These are phyloP conservation scores for Pleurotus giganteus DNA, from an alignment of 768 basidiomycete species.

Conservation along the genomic window DNA sequence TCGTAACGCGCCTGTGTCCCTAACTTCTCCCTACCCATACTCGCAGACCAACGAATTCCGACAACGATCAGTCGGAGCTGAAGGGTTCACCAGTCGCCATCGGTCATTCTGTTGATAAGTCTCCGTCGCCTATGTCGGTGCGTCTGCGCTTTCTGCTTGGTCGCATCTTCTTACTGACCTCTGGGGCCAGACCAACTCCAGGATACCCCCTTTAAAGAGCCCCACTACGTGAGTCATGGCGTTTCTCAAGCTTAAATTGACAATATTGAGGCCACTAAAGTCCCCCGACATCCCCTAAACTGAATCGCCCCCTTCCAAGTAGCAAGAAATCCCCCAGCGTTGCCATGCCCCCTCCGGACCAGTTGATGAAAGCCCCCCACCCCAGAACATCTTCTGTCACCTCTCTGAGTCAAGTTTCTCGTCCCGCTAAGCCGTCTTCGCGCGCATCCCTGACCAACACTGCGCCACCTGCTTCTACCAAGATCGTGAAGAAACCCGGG, in stretches of 20 bases:
- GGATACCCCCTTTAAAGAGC: not conserved
- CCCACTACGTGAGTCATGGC: not conserved
- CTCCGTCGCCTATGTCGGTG: not conserved
- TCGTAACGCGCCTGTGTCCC: not conserved
- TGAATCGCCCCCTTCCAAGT: slow-evolving; percentile 13
- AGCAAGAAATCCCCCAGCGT: slow-evolving; percentile 11
- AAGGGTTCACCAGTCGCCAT: not conserved
- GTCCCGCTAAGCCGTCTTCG: slow-evolving; percentile 13
- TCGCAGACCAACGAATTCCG: not conserved
- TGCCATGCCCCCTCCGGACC: slow-evolving; percentile 11
- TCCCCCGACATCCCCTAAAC: slow-evolving; percentile 1
- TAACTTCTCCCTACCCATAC: not conserved
- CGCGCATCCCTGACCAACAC: slow-evolving; percentile 18
- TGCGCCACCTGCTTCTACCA: slow-evolving; percentile 13
- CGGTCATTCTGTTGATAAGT: not conserved
- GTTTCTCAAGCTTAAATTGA: not conserved
- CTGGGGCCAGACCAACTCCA: not conserved
- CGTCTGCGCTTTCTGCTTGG: not conserved
- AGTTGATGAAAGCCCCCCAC: slow-evolving; percentile 12
- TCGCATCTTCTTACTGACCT: too few relatives aligned
- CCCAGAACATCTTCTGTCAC: slow-evolving; percentile 21
- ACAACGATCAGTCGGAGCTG: not conserved
- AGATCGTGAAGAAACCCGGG: slow-evolving; percentile 11
- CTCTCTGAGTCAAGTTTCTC: slow-evolving; percentile 27
- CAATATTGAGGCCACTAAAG: not conserved